phyloP scores from a whole-genome alignment of 352 stramenopile genomes.

The Heterotrichella gracilis region DNA sequence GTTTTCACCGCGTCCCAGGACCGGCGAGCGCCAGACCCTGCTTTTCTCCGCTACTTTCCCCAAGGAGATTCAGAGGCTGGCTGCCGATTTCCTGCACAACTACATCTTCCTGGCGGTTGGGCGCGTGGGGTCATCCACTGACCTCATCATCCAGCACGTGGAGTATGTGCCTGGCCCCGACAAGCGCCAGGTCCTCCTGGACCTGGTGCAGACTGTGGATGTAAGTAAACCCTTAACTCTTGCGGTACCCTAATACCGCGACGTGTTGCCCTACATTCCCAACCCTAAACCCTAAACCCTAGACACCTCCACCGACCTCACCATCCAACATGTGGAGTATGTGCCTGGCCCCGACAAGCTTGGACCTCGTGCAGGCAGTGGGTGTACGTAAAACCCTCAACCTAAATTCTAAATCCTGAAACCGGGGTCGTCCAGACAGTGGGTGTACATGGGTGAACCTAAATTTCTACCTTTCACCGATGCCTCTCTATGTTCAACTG shows the following conservation, averaged over 20 bases:
- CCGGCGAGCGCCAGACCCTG: constrained; percentile 72
- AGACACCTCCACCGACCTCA: constrained; percentile 69
- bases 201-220: constrained; percentile 59
- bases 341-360: constrained; percentile 82
- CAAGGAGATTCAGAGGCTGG: constrained; percentile 64
- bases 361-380: constrained; percentile 65
- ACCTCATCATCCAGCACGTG: constrained; percentile 81
- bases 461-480: too few relatives aligned
- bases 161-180: constrained; percentile 83
- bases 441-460: too few relatives aligned
- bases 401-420: too few relatives aligned
- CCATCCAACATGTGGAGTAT: constrained; percentile 80
- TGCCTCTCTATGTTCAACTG: too few relatives aligned
- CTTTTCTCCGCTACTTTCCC: constrained; percentile 99
- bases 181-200: constrained; percentile 73
- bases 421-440: too few relatives aligned
- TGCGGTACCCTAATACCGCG: too few relatives aligned
- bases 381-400: too few relatives aligned
- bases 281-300: too few relatives aligned
- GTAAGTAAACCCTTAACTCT: too few relatives aligned
- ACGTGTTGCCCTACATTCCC: too few relatives aligned
- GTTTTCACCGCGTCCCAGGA: too few relatives aligned
- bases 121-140: constrained; percentile 67
- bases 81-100: constrained; percentile 79
- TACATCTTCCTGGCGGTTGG: constrained; percentile 97